Conservation (phyloP, 371 early-diverging fungal species). For the Mortierella polycephala region DNA sequence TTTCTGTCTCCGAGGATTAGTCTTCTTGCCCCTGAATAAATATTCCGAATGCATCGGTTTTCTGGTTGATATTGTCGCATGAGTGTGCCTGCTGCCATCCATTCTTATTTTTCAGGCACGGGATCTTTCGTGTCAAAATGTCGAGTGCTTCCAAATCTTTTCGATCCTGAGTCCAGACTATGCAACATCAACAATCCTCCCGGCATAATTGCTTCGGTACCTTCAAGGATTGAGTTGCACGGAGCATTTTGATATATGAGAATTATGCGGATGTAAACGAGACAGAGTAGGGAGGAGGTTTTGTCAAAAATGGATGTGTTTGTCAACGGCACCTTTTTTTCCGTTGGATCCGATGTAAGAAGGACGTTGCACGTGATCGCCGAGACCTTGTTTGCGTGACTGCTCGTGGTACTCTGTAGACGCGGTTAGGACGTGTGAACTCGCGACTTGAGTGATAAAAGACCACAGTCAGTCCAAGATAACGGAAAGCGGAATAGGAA, state of each 20-base stretch:
- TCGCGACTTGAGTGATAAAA: too few relatives aligned
- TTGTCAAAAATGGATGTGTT: not conserved
- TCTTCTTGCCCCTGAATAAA: not conserved
- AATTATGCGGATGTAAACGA: not conserved
- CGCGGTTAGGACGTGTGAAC: too few relatives aligned
- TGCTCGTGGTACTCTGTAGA: too few relatives aligned
- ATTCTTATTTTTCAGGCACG: not conserved
- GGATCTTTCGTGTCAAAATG: not conserved
- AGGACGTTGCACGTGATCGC: too few relatives aligned
- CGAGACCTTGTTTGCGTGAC: too few relatives aligned
- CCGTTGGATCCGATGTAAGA: too few relatives aligned
- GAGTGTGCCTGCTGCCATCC: not conserved
- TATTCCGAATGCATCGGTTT: not conserved
- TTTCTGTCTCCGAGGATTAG: not conserved
- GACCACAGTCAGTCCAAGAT: too few relatives aligned
- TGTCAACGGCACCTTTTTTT: too few relatives aligned
- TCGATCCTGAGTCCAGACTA: too few relatives aligned
- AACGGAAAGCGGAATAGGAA: too few relatives aligned
- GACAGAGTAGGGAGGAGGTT: conserved; percentile 6
- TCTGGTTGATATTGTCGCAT: too few relatives aligned
- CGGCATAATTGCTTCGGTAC: conserved; percentile 7
- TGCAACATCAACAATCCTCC: too few relatives aligned
- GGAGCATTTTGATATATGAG: conserved; percentile 27
- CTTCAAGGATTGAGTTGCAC: conserved; percentile 29
- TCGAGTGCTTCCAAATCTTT: not conserved